Conservation (phyloP, 805 yeast genomes). For the Metschnikowia chrysomelidarum region DNA sequence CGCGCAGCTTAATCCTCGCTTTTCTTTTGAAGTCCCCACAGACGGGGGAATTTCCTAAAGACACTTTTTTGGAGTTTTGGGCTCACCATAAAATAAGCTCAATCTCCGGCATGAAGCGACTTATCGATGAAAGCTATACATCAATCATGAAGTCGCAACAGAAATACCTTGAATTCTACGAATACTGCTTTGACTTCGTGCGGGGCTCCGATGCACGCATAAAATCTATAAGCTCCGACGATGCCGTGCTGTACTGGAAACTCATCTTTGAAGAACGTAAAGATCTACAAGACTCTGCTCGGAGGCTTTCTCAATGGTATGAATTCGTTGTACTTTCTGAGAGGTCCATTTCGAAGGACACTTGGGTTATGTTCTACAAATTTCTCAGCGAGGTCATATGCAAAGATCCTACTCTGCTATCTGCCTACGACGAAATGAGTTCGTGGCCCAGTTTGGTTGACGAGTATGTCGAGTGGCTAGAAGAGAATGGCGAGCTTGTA, state of each 20-base stretch:
- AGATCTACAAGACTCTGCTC: conserved; percentile 6
- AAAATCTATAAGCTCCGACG: conserved; percentile 53
- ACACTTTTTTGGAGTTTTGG: conserved; percentile 62
- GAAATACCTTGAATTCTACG: conserved; percentile 60
- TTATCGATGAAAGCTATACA: conserved; percentile 8
- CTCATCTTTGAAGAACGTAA: conserved; percentile 45
- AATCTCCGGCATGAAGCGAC: conserved; percentile 45
- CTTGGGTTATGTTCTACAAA: conserved; percentile 80
- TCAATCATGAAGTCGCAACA: conserved; percentile 25
- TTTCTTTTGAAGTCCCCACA: conserved; percentile 64
- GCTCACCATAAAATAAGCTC: conserved; percentile 14
- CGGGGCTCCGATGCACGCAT: conserved; percentile 52
- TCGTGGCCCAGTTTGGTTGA: conserved; percentile 95
- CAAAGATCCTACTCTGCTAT: conserved; percentile 48
- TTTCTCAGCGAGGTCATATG: conserved; percentile 52
- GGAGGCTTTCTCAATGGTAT: conserved; percentile 55
- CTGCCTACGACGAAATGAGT: conserved; percentile 69
- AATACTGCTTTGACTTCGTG: conserved; percentile 66
- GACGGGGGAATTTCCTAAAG: conserved; percentile 57
- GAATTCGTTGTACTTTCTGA: conserved; percentile 48
- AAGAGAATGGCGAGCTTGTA: conserved; percentile 23
- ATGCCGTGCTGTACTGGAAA: conserved; percentile 76
- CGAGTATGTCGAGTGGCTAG: conserved; percentile 65
- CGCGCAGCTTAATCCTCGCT: conserved; percentile 66
- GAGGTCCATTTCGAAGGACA: conserved; percentile 61